A percentile compares a stretch with the other conserved stretches of the same genome.
phyloP scores from a whole-genome alignment of 768 basidiomycete species.

The Gautieria morchelliformis region DNA sequence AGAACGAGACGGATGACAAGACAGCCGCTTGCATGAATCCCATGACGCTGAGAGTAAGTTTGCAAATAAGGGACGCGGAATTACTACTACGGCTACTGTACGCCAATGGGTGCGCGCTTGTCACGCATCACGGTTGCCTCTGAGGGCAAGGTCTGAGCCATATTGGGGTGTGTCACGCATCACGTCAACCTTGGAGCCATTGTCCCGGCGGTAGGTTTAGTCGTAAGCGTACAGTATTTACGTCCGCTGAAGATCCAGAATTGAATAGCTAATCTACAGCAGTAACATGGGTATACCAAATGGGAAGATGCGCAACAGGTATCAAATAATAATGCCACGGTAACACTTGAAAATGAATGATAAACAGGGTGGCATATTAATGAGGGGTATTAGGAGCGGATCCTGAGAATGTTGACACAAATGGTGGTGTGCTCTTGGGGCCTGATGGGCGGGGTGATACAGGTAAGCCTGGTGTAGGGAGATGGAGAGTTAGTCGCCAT shows the following conservation, averaged over 20 bases:
- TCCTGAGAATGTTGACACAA: not conserved
- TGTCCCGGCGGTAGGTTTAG: too few relatives aligned
- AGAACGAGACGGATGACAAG: constrained; percentile 79
- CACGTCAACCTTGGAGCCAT: too few relatives aligned
- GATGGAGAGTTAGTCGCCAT: constrained; percentile 41
- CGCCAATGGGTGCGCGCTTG: too few relatives aligned
- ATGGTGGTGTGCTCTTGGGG: constrained; percentile 5
- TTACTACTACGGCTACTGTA: too few relatives aligned
- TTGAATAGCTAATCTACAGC: not conserved
- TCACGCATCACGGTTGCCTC: too few relatives aligned
- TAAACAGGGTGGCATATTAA: not conserved
- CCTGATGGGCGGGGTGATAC: constrained; percentile 5
- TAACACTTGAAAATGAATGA: not conserved
- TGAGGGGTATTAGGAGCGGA: not conserved
- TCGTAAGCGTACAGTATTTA: too few relatives aligned
- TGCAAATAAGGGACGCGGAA: not conserved
- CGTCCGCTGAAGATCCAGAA: not conserved
- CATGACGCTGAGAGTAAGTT: constrained; percentile 34
- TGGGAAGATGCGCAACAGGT: not conserved
- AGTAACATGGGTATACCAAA: not conserved
- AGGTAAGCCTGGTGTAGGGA: constrained; percentile 22
- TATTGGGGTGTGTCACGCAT: too few relatives aligned
- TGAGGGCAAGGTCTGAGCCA: too few relatives aligned
- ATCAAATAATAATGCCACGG: not conserved
- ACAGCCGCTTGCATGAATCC: constrained; percentile 87